Evolutionary conservation across 306 rosid genomes (phyloP).

Genomic region (Dryas alaskensis): DNA sequence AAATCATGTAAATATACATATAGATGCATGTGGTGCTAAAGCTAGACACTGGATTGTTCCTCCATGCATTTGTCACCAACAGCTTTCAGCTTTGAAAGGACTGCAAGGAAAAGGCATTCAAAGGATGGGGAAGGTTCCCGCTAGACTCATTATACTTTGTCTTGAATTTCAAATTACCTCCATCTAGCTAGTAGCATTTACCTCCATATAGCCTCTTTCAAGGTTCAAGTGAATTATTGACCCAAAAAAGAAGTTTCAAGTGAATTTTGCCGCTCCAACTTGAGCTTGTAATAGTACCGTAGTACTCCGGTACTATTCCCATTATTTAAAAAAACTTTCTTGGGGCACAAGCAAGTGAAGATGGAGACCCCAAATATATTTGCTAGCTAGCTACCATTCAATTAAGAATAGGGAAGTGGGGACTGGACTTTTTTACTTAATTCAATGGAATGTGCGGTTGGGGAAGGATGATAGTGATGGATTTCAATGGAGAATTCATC

Average conservation of each 20-base stretch:
- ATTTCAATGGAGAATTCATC: too few species aligned
- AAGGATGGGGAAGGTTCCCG: neutral
- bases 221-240: neutral
- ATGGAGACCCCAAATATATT: neutral
- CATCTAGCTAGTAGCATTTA: neutral
- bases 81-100: neutral
- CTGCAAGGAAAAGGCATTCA: neutral
- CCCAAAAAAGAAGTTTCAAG: neutral
- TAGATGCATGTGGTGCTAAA: constrained; percentile 37
- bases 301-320: neutral
- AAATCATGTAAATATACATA: constrained; percentile 33
- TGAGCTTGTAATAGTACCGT: neutral
- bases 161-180: neutral
- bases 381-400: neutral
- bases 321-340: neutral
- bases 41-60: constrained; percentile 59
- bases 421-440: neutral
- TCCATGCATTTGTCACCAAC: constrained; percentile 42
- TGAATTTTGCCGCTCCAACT: neutral
- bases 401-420: neutral
- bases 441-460: too few species aligned
- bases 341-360: constrained; percentile 1
- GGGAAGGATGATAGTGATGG: too few species aligned
- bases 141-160: neutral
- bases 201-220: neutral